Evolutionary conservation across 2,329 filamentous ascomycete species (phyloP).

Genomic region (Cytospora mali): DNA sequence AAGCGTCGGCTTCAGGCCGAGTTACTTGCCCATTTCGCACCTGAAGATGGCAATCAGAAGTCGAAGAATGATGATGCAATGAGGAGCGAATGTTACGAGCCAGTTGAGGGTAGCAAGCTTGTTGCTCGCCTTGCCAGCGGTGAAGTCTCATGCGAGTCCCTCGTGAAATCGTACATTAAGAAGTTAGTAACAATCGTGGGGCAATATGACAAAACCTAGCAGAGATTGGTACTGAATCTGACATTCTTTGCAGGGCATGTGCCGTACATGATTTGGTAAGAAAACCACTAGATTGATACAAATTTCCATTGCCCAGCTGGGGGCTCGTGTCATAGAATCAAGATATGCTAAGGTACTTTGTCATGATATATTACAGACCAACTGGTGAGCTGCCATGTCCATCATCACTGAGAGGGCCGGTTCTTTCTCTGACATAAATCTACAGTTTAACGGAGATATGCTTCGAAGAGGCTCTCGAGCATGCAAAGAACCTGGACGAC

Average conservation of each 20-base stretch:
- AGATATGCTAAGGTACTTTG: neutral
- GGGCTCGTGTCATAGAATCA: neutral
- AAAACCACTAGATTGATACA: neutral
- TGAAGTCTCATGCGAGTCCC: neutral
- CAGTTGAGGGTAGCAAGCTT: neutral
- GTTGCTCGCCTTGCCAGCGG: neutral
- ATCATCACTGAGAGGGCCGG: accelerated
- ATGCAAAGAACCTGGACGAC: neutral
- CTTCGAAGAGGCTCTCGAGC: slow-evolving; percentile 13
- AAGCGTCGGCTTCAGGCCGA: slow-evolving; percentile 8
- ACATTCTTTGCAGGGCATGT: slow-evolving; percentile 5
- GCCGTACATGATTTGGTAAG: slow-evolving; percentile 14
- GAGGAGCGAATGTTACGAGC: too few species aligned
- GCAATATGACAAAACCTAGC: neutral
- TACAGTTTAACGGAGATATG: slow-evolving; percentile 23
- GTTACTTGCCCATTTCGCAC: neutral
- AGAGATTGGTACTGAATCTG: neutral
- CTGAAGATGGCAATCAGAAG: neutral
- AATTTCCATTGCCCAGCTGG: neutral
- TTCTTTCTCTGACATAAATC: neutral
- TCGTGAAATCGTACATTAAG: neutral
- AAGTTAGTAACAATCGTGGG: neutral
- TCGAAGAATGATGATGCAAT: neutral
- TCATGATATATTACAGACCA: slow-evolving; percentile 17
- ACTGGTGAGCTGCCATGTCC: slow-evolving; percentile 8